Base-by-base conservation (phyloP, 345 rosid genomes). In the Salix koriyanagi region DNA sequence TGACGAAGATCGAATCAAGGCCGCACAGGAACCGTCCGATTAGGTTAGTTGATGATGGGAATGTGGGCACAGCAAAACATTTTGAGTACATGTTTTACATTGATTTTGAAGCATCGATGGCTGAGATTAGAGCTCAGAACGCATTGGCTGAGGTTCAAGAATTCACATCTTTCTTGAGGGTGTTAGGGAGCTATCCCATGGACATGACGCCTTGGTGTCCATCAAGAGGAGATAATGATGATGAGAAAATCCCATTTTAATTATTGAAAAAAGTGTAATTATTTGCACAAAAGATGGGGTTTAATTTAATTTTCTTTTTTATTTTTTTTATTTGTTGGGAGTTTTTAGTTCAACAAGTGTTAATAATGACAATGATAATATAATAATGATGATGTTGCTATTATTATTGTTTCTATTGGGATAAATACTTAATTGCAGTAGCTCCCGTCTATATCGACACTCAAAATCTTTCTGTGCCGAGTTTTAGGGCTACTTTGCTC, bases 141-240 rank as follows among this genome's bases (percentile, higher is more conserved):
- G 99, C 99, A n/a, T 81, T 96, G 46, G 87, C 96, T 25, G 99
- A 93, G 85, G 98, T 96, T n/a, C 99, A 96, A 72, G 99, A 96
- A 80, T 93, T 90, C 90, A 93, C 99, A 30, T 96, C 99, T 9
- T 96, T 96, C 87, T 86, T 96, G 79, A 84, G 99, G 84, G 99
- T 96, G 36, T 77, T 96, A 77, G 99, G 99, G 15, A 96, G 99
- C 70, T 96, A 96, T 79, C 99, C 99, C 4, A 96, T 92, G 94
- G 99, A 96, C 83, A 96, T 96, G 99, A 90, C 98, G 9, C 98
- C 99, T 5, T 96, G 97, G 97, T 85, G 85, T 69, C 96, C 96
- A 4, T 84, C 93, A 21, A 14, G 85, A 56, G 90, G 73, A 37
- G 88, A 87, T 2, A 11, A 1, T 15, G 14, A 46, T 12, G 4